Conservation (phyloP, 192 early-diverging fungal species). For the Geosiphon pyriformis region DNA sequence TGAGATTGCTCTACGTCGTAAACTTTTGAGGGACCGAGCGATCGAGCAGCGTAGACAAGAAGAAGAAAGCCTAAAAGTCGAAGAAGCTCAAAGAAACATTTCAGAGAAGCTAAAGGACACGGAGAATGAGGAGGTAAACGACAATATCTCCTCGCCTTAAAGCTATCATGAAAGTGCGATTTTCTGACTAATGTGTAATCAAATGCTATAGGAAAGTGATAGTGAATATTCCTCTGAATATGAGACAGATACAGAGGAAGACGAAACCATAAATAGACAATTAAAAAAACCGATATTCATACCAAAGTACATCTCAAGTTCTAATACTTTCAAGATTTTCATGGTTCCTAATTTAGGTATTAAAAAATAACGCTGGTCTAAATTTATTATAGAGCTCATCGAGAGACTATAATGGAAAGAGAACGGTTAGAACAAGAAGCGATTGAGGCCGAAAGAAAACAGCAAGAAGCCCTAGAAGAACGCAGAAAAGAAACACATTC, state of each 20-base stretch:
- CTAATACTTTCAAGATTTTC: no score
- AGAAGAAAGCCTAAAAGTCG: constrained; percentile 24
- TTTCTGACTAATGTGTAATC: constrained; percentile 22
- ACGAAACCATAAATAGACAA: constrained; percentile 42
- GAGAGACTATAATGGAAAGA: constrained; percentile 57
- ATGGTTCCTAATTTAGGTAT: no score
- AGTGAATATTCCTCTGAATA: constrained; percentile 45
- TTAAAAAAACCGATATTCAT: constrained; percentile 91
- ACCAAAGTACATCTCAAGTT: constrained; percentile 62
- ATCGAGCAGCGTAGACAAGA: constrained; percentile 30
- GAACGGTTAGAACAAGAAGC: constrained; percentile 47
- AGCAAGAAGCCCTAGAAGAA: constrained; percentile 47
- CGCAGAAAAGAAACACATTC: constrained; percentile 72
- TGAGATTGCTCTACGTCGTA: constrained; percentile 18
- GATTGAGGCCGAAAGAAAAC: constrained; percentile 53
- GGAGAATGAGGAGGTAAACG: constrained; percentile 24
- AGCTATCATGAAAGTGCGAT: no score
- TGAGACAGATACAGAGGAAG: constrained; percentile 66
- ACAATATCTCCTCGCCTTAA: no score
- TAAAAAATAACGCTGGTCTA: no score
- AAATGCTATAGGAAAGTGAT: constrained; percentile 36
- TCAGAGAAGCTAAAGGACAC: no score
- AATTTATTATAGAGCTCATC: constrained; percentile 40
- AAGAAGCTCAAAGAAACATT: constrained; percentile 14
- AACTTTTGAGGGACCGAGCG: constrained; percentile 7